phyloP scores from a whole-genome alignment of 2,329 filamentous ascomycete species.

The Incumbomyces lentus region DNA sequence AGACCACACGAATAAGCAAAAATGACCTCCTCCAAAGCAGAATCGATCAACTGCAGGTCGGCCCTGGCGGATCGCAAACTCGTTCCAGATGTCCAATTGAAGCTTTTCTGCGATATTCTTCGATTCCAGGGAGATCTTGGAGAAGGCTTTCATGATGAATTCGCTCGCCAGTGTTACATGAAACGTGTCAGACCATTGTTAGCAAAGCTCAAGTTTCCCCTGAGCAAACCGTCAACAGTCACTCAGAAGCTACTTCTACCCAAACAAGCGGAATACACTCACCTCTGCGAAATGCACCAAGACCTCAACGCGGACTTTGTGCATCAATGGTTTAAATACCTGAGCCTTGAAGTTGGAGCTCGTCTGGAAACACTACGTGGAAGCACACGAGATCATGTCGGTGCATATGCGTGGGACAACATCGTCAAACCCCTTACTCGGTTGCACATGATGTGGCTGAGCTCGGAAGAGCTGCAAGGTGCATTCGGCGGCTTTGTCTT shows the following conservation, averaged over 20 bases:
- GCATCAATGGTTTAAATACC: constrained; percentile 3
- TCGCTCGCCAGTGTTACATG: neutral
- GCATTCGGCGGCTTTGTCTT: constrained; percentile 1
- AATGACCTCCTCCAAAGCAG: neutral
- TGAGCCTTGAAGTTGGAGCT: constrained; percentile 2
- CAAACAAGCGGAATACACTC: neutral
- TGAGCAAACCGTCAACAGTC: neutral
- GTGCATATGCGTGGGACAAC: neutral
- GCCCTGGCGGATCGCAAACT: constrained; percentile 1
- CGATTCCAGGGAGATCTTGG: neutral
- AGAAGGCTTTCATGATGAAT: constrained; percentile 1
- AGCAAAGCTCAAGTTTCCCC: neutral
- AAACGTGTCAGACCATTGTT: constrained; percentile 1
- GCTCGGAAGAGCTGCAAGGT: neutral
- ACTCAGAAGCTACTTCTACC: constrained; percentile 1
- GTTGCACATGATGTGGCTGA: constrained; percentile 2
- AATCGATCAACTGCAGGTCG: neutral
- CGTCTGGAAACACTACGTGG: neutral
- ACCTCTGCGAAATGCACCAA: constrained; percentile 1
- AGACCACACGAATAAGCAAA: neutral
- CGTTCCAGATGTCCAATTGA: constrained; percentile 1
- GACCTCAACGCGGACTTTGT: constrained; percentile 6
- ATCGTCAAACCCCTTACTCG: constrained; percentile 2
- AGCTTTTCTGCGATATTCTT: constrained; percentile 1
- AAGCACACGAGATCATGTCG: neutral